A percentile compares a stretch with the other conserved stretches of the same genome.
Conservation (phyloP, 2,329 filamentous ascomycete genomes). For the Thelonectria blattea region DNA sequence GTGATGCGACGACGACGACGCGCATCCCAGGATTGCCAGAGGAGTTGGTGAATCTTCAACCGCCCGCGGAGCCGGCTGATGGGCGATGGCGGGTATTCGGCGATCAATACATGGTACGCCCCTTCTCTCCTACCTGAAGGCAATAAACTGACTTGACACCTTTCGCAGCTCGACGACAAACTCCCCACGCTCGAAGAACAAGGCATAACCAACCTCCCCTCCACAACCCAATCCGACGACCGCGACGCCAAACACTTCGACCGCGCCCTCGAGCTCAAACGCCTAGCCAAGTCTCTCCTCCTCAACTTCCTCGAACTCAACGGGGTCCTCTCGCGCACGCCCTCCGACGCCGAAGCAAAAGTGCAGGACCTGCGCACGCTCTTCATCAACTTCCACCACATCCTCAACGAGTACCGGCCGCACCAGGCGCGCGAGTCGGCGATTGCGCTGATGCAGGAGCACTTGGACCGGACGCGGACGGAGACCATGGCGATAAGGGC, state of each 20-base stretch:
- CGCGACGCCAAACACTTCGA: conserved; percentile 64
- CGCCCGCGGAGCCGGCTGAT: conserved; percentile 74
- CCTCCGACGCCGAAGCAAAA: conserved; percentile 67
- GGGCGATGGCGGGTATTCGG: conserved; percentile 80
- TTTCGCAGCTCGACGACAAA: conserved; percentile 60
- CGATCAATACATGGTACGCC: conserved; percentile 60
- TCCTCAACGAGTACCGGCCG: conserved; percentile 92
- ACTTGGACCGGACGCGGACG: conserved; percentile 72
- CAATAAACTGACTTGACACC: neutral
- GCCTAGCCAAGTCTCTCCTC: conserved; percentile 82
- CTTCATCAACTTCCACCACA: conserved; percentile 89
- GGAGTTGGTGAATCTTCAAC: conserved; percentile 79
- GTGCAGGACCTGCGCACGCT: conserved; percentile 79
- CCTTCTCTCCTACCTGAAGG: neutral
- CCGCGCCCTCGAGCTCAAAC: conserved; percentile 72
- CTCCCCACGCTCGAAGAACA: conserved; percentile 72
- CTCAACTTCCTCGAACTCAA: conserved; percentile 88
- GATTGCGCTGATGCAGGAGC: conserved; percentile 86
- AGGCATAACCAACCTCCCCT: conserved; percentile 70
- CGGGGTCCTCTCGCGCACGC: conserved; percentile 51
- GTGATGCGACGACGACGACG: conserved; percentile 37
- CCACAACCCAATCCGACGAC: conserved; percentile 48
- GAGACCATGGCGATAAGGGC: conserved; percentile 75
- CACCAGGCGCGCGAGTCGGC: conserved; percentile 90
- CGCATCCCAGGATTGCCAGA: conserved; percentile 62